Evolutionary conservation across 164 flowering plant species (phyloP).

Genomic region (Dillenia turbinata): DNA sequence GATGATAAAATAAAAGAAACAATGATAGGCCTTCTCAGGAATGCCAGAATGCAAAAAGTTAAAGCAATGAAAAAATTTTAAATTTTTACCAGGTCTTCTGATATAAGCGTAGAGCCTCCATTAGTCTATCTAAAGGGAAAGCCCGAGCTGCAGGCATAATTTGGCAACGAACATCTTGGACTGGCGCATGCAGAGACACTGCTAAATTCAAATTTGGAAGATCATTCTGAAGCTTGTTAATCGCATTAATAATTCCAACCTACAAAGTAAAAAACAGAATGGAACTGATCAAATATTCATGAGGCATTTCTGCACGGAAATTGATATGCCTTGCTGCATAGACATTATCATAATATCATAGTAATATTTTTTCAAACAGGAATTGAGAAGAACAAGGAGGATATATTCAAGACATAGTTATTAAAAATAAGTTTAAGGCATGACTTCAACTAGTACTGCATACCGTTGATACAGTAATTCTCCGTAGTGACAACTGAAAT

Average conservation of each 20-base stretch:
- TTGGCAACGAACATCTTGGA: slow-evolving; percentile 89
- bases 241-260: slow-evolving; percentile 94
- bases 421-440: not conserved
- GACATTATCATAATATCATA: too few relatives aligned
- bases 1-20: not conserved
- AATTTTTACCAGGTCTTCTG: slow-evolving; percentile 62
- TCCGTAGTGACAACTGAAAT: slow-evolving; percentile 79
- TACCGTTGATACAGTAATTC: slow-evolving; percentile 94
- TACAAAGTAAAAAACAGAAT: slow-evolving; percentile 13
- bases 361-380: too few relatives aligned
- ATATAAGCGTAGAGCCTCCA: slow-evolving; percentile 62
- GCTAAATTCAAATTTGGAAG: slow-evolving; percentile 88
- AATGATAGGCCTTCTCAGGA: not conserved
- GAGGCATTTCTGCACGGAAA: too few relatives aligned
- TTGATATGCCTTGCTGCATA: too few relatives aligned
- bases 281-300: not conserved
- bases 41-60: too few relatives aligned
- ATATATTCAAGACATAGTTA: too few relatives aligned
- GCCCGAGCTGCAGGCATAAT: slow-evolving; percentile 99
- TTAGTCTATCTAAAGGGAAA: slow-evolving; percentile 82
- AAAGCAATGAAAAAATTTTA: slow-evolving; percentile 1
- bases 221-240: slow-evolving; percentile 74
- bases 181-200: slow-evolving; percentile 97
- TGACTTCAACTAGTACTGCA: slow-evolving; percentile 12
- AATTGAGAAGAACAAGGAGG: too few relatives aligned